These are phyloP conservation scores for Keithomyces neogunnii DNA, from an alignment of 2,329 filamentous ascomycete genomes.

Conservation along the genomic window DNA sequence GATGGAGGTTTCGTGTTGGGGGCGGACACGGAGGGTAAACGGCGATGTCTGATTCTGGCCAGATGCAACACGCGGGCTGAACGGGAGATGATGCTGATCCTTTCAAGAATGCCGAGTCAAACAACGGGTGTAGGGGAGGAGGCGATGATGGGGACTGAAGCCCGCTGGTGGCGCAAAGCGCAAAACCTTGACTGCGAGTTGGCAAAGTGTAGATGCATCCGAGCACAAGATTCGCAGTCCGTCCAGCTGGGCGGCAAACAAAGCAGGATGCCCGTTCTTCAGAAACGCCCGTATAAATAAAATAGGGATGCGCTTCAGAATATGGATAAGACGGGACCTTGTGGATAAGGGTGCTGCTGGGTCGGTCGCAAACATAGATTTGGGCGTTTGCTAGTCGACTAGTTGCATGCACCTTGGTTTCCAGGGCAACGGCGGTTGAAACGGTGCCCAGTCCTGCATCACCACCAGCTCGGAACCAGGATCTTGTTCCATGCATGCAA, in stretches of 20 bases:
- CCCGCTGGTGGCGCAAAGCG: slow-evolving; percentile 1
- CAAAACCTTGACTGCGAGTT: slow-evolving; percentile 20
- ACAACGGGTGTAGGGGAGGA: not conserved
- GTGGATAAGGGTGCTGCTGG: slow-evolving; percentile 1
- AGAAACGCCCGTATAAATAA: not conserved
- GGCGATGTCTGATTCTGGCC: not conserved
- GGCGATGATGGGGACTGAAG: slow-evolving; percentile 1
- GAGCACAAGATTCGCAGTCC: slow-evolving; percentile 5
- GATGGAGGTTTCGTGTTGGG: not conserved
- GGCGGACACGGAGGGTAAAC: not conserved
- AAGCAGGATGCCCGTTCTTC: not conserved
- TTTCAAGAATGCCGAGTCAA: not conserved
- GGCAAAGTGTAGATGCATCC: slow-evolving; percentile 18
- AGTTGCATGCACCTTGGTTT: slow-evolving; percentile 3
- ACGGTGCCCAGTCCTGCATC: not conserved
- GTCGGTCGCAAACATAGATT: not conserved
- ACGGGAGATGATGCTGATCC: too few species aligned
- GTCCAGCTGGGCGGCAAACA: not conserved
- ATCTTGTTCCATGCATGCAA: too few species aligned
- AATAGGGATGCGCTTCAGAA: not conserved
- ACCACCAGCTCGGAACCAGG: not conserved
- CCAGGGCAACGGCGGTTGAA: slow-evolving; percentile 3
- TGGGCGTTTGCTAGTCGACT: not conserved
- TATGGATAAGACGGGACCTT: not conserved
- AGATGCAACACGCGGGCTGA: not conserved